Evolutionary conservation across 345 rosid species (phyloP).

Genomic region (Brassica nigra): DNA sequence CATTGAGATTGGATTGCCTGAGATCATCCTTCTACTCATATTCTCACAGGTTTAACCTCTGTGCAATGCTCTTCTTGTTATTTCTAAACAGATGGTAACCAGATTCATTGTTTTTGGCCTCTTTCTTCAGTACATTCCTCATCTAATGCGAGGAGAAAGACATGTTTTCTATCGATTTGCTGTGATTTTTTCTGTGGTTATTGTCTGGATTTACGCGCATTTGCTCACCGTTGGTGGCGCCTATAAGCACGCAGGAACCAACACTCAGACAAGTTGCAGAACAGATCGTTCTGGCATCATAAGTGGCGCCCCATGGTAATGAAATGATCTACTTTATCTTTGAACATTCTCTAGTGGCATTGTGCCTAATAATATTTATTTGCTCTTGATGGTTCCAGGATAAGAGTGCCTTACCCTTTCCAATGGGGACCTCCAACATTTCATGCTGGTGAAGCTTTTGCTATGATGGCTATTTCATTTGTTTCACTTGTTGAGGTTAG

Average conservation of each 20-base stretch:
- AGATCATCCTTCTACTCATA: slow-evolving; percentile 68
- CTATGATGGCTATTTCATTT: slow-evolving; percentile 94
- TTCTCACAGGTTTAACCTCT: slow-evolving; percentile 76
- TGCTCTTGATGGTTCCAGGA: slow-evolving; percentile 53
- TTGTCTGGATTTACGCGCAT: slow-evolving; percentile 95
- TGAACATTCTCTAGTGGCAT: neutral
- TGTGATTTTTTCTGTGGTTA: slow-evolving; percentile 77
- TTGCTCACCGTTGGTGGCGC: slow-evolving; percentile 92
- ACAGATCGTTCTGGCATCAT: slow-evolving; percentile 91
- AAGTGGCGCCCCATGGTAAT: slow-evolving; percentile 86
- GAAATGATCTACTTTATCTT: slow-evolving; percentile 1
- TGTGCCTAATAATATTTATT: neutral
- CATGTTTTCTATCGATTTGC: slow-evolving; percentile 79
- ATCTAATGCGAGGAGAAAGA: slow-evolving; percentile 60
- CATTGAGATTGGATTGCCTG: slow-evolving; percentile 91
- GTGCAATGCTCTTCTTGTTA: neutral
- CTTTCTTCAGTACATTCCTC: slow-evolving; percentile 77
- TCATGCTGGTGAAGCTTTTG: slow-evolving; percentile 95
- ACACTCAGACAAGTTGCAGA: slow-evolving; percentile 78
- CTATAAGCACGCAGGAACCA: slow-evolving; percentile 64
- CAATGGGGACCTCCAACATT: slow-evolving; percentile 99
- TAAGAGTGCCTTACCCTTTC: slow-evolving; percentile 94
- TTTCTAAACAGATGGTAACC: neutral
- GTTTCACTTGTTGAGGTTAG: slow-evolving; percentile 89
- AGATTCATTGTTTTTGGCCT: neutral